These are phyloP conservation scores for Alloteropsis semialata DNA, from an alignment of 176 grass and related monocot species.

Conservation along the genomic window DNA sequence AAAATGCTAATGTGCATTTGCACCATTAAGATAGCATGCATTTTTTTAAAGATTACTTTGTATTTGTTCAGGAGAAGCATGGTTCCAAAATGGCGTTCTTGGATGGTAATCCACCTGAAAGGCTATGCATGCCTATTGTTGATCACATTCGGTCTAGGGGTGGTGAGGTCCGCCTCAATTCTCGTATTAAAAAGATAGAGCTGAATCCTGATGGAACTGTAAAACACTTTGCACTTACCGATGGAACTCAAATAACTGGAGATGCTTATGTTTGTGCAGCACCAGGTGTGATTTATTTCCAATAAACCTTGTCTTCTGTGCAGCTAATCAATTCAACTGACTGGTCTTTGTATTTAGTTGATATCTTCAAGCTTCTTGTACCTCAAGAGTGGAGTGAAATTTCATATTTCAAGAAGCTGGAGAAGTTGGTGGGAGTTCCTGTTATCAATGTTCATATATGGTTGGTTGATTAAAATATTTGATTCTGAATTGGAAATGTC, in stretches of 20 bases:
- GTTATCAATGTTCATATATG: conserved; percentile 99
- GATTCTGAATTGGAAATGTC: conserved; percentile 22
- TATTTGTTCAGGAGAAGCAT: conserved; percentile 80
- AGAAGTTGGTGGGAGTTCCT: conserved; percentile 95
- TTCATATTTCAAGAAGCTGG: conserved; percentile 82
- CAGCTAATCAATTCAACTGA: conserved; percentile 33
- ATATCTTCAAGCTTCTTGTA: conserved; percentile 96
- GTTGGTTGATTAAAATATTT: conserved; percentile 48
- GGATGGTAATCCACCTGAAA: conserved; percentile 96
- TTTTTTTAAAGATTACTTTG: conserved; percentile 1
- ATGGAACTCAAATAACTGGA: conserved; percentile 75
- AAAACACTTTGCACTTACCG: conserved; percentile 71
- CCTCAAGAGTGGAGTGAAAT: conserved; percentile 96
- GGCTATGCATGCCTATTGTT: conserved; percentile 92
- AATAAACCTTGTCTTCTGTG: conserved; percentile 24
- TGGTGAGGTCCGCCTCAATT: conserved; percentile 90
- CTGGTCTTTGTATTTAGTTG: conserved; percentile 65
- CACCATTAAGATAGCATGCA: not conserved
- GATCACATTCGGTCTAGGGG: conserved; percentile 81
- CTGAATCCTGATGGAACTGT: conserved; percentile 87
- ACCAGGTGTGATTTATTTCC: conserved; percentile 55
- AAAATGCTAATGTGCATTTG: not conserved
- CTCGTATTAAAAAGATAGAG: conserved; percentile 85
- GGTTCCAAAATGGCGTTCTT: conserved; percentile 99
- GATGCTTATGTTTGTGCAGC: conserved; percentile 93